These are phyloP conservation scores for Salisapilia sapeloensis DNA, from an alignment of 352 stramenopile species.

Conservation along the genomic window DNA sequence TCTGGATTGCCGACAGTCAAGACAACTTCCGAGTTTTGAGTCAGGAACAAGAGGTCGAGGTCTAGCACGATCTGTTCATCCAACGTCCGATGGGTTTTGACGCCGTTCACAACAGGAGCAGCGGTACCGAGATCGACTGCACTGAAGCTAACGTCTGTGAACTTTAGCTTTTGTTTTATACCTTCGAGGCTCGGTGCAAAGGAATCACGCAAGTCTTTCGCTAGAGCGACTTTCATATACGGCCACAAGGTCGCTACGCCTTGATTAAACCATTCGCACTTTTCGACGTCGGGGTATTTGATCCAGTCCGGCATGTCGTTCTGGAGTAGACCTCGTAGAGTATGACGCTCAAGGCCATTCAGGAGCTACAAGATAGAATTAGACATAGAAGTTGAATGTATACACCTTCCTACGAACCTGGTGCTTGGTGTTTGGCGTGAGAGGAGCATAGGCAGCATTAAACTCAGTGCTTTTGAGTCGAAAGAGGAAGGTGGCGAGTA, in stretches of 20 bases:
- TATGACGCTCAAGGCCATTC: conserved; percentile 15
- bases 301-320: conserved; percentile 23
- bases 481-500: conserved; percentile 15
- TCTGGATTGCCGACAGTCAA: conserved; percentile 18
- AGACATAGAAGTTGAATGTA: neutral
- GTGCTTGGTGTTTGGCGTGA: conserved; percentile 16
- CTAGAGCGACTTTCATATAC: conserved; percentile 23
- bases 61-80: conserved; percentile 27
- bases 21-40: conserved; percentile 22
- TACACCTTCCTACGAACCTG: conserved; percentile 7
- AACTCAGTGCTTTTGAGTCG: conserved; percentile 17
- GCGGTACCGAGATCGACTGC: conserved; percentile 20
- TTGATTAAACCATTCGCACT: conserved; percentile 26
- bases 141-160: conserved; percentile 20
- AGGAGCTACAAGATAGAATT: conserved; percentile 8
- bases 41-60: conserved; percentile 19
- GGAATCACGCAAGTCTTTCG: conserved; percentile 13
- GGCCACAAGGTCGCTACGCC: conserved; percentile 23
- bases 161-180: conserved; percentile 20
- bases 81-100: conserved; percentile 17
- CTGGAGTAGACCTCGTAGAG: conserved; percentile 18
- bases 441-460: conserved; percentile 5
- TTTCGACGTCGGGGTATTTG: conserved; percentile 27
- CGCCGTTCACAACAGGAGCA: conserved; percentile 19
- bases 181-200: conserved; percentile 14